Conservation (phyloP, 257 asterid genomes). For the Fraxinus excelsior region DNA sequence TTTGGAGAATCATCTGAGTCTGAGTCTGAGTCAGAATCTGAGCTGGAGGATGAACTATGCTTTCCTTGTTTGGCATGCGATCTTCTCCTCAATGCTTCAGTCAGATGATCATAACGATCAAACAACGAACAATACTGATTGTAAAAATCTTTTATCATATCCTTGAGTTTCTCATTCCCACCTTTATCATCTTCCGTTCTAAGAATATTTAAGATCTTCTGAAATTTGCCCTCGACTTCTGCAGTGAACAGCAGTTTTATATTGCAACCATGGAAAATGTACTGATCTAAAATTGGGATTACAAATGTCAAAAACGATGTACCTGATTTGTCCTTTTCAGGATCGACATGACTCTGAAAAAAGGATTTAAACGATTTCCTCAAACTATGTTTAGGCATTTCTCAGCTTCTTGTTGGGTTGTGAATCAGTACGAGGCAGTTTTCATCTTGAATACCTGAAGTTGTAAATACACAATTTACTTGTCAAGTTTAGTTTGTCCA, state of each 20-base stretch:
- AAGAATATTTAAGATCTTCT: constrained; percentile 57
- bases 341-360: constrained; percentile 54
- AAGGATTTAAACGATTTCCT: constrained; percentile 52
- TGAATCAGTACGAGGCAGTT: constrained; percentile 12
- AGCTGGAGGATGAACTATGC: constrained; percentile 60
- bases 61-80: constrained; percentile 46
- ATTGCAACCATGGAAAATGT: neutral
- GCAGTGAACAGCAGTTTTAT: constrained; percentile 32
- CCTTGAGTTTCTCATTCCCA: constrained; percentile 52
- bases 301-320: constrained; percentile 11
- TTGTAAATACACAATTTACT: neutral
- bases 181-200: constrained; percentile 51
- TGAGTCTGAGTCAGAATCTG: constrained; percentile 57
- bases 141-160: constrained; percentile 63
- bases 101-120: constrained; percentile 73
- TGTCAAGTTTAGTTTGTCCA: neutral
- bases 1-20: constrained; percentile 55
- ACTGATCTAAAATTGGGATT: neutral
- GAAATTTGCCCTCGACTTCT: constrained; percentile 73
- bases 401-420: constrained; percentile 29
- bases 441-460: constrained; percentile 22
- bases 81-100: constrained; percentile 63
- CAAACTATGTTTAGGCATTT: constrained; percentile 66
- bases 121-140: constrained; percentile 67
- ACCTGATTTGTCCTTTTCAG: constrained; percentile 65